Conservation (phyloP, 2,329 filamentous ascomycete species). For the Nemania bipapillata region DNA sequence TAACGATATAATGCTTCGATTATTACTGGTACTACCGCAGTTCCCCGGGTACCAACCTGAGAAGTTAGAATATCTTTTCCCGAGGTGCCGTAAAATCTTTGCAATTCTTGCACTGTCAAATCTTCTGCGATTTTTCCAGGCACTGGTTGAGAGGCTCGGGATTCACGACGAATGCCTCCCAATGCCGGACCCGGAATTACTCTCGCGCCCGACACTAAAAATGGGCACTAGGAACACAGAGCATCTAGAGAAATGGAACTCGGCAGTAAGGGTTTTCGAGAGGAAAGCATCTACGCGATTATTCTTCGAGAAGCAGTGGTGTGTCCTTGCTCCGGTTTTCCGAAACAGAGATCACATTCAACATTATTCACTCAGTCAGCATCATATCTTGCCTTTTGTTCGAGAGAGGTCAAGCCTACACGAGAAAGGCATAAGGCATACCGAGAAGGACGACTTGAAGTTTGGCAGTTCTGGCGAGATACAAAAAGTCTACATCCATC, state of each 20-base stretch:
- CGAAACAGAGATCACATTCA: neutral
- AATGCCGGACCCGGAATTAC: neutral
- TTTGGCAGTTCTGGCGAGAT: neutral
- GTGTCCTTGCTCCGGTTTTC: neutral
- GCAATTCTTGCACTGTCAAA: neutral
- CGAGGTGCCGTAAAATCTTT: neutral
- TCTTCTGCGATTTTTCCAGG: neutral
- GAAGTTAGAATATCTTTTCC: neutral
- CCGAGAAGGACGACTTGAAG: neutral
- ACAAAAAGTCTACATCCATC: neutral
- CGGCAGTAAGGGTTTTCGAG: neutral
- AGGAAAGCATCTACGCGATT: neutral
- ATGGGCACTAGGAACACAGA: neutral
- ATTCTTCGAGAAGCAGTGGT: slow-evolving; percentile 3
- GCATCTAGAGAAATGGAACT: neutral
- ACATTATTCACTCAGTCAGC: neutral
- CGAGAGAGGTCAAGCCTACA: neutral
- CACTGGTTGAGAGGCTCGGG: neutral
- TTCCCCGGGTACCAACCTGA: neutral
- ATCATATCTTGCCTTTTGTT: slow-evolving; percentile 2
- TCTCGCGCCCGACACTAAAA: neutral
- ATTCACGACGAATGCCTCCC: neutral
- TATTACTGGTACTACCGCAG: neutral
- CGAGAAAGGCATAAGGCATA: too few relatives aligned
- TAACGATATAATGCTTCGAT: neutral